A percentile compares a stretch with the other conserved stretches of the same genome.
phyloP scores from a whole-genome alignment of 129 eudicot genomes.

The Ambrosia artemisiifolia region DNA sequence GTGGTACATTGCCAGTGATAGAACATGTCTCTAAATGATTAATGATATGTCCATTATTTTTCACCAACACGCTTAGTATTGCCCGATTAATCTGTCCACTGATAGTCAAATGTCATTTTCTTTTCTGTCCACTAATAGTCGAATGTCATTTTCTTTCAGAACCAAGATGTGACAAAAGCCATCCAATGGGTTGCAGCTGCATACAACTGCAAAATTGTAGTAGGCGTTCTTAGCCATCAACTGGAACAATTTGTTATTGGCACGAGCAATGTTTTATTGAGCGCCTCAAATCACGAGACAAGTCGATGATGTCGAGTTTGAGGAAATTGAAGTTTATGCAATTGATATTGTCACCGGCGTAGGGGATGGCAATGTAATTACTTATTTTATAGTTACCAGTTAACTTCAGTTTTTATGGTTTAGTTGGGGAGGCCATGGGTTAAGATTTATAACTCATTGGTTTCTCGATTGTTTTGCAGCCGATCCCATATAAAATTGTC shows the following conservation, averaged over 20 bases:
- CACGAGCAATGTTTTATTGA: conserved; percentile 85
- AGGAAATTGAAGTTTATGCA: conserved; percentile 89
- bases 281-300: conserved; percentile 67
- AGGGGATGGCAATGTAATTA: conserved; percentile 84
- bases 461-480: conserved; percentile 46
- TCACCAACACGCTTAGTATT: no score
- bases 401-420: neutral
- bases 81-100: neutral
- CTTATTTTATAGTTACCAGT: neutral
- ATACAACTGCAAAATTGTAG: conserved; percentile 88
- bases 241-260: conserved; percentile 88
- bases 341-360: conserved; percentile 83
- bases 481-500: no score
- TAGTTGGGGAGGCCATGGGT: no score
- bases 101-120: neutral
- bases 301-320: conserved; percentile 93
- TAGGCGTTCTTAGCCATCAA: conserved; percentile 95
- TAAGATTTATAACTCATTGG: neutral
- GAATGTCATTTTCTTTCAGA: conserved; percentile 35
- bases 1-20: no score
- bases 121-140: no score
- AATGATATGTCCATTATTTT: conserved; percentile 19
- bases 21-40: conserved; percentile 30
- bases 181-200: conserved; percentile 94
- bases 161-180: conserved; percentile 84